phyloP scores from a whole-genome alignment of 2,329 filamentous ascomycete genomes.

The Immersiporthe knoxdaviesiana region DNA sequence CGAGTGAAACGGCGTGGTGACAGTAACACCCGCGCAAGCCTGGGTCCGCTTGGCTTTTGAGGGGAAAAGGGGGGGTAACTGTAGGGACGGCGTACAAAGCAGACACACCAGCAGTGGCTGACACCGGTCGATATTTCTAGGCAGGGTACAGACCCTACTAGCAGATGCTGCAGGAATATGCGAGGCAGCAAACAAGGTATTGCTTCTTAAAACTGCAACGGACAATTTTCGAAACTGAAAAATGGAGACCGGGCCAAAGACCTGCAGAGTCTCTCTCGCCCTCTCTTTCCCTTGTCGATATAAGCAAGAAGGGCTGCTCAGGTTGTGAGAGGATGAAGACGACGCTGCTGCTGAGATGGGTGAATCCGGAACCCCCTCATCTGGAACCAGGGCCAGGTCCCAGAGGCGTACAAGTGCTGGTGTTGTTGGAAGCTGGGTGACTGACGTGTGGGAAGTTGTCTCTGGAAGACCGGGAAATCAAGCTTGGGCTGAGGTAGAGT shows the following conservation, averaged over 20 bases:
- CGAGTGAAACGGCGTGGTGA: not conserved
- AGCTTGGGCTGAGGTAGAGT: not conserved
- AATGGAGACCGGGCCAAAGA: not conserved
- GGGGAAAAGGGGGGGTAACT: not conserved
- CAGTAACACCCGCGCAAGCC: slow-evolving; percentile 8
- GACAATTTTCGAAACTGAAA: not conserved
- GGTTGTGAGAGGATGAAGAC: not conserved
- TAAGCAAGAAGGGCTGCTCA: not conserved
- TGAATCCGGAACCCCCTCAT: not conserved
- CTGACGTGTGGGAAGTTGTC: not conserved
- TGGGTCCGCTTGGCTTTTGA: not conserved
- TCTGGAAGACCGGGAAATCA: not conserved
- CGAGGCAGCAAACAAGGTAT: slow-evolving; percentile 5
- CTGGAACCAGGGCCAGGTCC: not conserved
- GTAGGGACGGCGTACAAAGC: not conserved
- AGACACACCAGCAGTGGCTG: slow-evolving; percentile 4
- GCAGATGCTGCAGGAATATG: slow-evolving; percentile 3
- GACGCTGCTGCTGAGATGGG: not conserved
- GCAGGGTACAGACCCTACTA: not conserved
- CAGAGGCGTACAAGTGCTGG: not conserved
- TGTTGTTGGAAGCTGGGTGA: not conserved
- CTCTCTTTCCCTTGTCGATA: not conserved
- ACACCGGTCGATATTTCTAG: not conserved
- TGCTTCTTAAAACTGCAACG: not conserved
- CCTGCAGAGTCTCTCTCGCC: no score